A percentile compares a stretch with the other conserved stretches of the same genome.
Conservation (phyloP, 2,329 filamentous ascomycete genomes). For the Cordyceps militaris region DNA sequence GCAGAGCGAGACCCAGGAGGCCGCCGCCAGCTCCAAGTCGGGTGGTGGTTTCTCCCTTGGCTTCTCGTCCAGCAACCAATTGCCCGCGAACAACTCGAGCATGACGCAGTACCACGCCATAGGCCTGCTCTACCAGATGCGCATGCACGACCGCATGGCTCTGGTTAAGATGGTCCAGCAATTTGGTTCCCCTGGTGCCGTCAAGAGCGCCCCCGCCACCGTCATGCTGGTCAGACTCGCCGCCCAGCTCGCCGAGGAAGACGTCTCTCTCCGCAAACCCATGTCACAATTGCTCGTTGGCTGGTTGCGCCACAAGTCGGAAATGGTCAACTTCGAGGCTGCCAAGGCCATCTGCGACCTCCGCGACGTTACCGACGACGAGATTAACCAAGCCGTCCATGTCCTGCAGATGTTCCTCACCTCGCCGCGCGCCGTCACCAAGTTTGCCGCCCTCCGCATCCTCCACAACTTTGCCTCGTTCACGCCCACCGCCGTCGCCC, state of each 20-base stretch:
- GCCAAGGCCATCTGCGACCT: slow-evolving; percentile 97
- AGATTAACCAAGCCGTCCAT: slow-evolving; percentile 87
- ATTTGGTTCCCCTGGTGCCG: slow-evolving; percentile 81
- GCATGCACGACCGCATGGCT: slow-evolving; percentile 94
- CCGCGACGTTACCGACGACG: slow-evolving; percentile 83
- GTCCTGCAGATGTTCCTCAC: slow-evolving; percentile 95
- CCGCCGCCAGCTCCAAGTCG: slow-evolving; percentile 82
- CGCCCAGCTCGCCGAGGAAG: slow-evolving; percentile 89
- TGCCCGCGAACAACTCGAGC: slow-evolving; percentile 84
- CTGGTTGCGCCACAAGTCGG: slow-evolving; percentile 96
- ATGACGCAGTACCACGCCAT: slow-evolving; percentile 99
- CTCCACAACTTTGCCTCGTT: slow-evolving; percentile 94
- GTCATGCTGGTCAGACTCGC: slow-evolving; percentile 90
- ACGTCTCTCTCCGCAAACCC: slow-evolving; percentile 77
- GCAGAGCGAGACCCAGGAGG: slow-evolving; percentile 98
- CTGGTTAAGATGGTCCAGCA: slow-evolving; percentile 99
- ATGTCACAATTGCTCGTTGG: slow-evolving; percentile 97
- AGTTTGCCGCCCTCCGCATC: slow-evolving; percentile 94
- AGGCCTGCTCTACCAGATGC: slow-evolving; percentile 95
- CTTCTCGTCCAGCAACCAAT: slow-evolving; percentile 69
- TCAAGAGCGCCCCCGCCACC: slow-evolving; percentile 90
- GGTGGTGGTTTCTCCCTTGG: slow-evolving; percentile 85
- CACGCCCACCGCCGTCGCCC: slow-evolving; percentile 85
- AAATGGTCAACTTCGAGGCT: slow-evolving; percentile 99
- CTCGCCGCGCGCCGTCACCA: slow-evolving; percentile 89